Conservation (phyloP, 1,284 basidiomycete species). For the Puccinia triticina region DNA sequence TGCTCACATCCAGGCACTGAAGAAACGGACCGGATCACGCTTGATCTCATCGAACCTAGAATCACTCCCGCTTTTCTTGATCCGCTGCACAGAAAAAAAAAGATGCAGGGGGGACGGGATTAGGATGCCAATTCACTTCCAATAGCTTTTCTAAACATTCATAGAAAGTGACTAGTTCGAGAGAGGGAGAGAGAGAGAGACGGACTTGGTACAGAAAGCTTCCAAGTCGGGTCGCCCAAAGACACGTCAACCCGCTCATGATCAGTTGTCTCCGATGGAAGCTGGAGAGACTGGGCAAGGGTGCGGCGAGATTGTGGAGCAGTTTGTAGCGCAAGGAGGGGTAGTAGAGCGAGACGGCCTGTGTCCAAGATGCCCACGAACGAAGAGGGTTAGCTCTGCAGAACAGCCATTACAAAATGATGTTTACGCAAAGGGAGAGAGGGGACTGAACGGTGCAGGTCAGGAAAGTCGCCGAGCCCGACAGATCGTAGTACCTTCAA, state of each 20-base stretch:
- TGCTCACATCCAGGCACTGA: constrained; percentile 67
- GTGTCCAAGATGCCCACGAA: not conserved
- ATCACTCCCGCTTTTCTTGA: constrained; percentile 66
- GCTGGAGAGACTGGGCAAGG: constrained; percentile 17
- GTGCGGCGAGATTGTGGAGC: not conserved
- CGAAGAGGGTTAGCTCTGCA: too few species aligned
- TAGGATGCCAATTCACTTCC: too few species aligned
- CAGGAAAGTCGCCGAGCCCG: constrained; percentile 43
- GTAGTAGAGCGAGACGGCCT: constrained; percentile 48
- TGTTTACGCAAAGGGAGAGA: not conserved
- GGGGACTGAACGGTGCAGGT: constrained; percentile 32
- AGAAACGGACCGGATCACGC: constrained; percentile 67
- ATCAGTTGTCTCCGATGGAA: constrained; percentile 70
- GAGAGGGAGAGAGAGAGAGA: constrained; percentile 27
- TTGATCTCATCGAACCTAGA: constrained; percentile 74
- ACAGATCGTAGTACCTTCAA: constrained; percentile 38
- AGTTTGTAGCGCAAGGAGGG: constrained; percentile 19
- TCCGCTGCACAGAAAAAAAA: constrained; percentile 63
- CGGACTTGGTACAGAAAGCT: constrained; percentile 68
- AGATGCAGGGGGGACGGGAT: too few species aligned
- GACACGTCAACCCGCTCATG: constrained; percentile 65
- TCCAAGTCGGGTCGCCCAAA: constrained; percentile 71
- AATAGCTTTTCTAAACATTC: too few species aligned
- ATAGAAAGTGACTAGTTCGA: not conserved
- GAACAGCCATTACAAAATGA: not conserved